Conservation (phyloP, 495 filamentous ascomycete species). For the Trichoderma virens region DNA sequence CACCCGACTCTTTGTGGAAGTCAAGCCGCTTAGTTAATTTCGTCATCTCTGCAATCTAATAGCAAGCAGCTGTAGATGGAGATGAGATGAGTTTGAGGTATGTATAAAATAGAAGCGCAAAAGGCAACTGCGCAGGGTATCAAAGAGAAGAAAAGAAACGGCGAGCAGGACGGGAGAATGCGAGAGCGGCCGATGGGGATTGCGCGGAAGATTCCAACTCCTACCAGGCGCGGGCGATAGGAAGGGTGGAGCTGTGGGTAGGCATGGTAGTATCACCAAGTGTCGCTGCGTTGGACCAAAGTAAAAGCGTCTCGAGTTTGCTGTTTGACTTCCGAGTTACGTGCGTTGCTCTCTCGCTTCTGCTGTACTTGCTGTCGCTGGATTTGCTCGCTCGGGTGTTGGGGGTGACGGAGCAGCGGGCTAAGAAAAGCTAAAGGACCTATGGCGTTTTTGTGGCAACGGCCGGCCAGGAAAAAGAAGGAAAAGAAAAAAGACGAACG, state of each 20-base stretch:
- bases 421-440: neutral
- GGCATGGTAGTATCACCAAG: neutral
- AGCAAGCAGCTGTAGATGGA: neutral
- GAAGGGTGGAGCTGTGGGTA: neutral
- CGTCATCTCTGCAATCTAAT: neutral
- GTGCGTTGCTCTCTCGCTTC: neutral
- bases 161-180: neutral
- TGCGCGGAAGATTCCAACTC: conserved; percentile 1
- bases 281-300: neutral
- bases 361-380: neutral
- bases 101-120: neutral
- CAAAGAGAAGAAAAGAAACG: conserved; percentile 4
- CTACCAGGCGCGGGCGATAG: conserved; percentile 5
- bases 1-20: neutral
- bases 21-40: neutral
- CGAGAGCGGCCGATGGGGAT: neutral
- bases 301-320: neutral
- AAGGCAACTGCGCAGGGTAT: conserved; percentile 5
- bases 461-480: neutral
- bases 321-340: neutral
- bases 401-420: neutral
- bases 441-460: neutral
- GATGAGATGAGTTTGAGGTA: neutral
- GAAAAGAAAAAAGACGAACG: neutral
- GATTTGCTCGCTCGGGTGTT: neutral